Base-by-base conservation (phyloP, 805 yeast species). In the Lipomyces anomalus region DNA sequence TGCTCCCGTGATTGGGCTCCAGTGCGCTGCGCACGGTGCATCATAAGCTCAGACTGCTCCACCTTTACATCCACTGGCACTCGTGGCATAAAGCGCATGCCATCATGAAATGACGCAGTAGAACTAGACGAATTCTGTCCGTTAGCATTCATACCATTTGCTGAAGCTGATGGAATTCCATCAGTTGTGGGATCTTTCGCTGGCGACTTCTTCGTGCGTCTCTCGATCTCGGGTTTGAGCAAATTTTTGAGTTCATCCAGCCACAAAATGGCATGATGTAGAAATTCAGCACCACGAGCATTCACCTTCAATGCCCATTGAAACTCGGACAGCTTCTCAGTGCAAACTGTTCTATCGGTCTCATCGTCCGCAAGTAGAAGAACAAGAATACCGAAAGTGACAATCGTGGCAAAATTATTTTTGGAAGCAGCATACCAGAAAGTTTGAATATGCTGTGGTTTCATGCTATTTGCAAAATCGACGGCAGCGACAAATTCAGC, bases 351-450 rank as follows among this genome's bases (percentile, higher is more conserved):
- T 28, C 52, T 41, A 43, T 49, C 50, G 11, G 45, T 40, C 6
- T 48, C 46, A 16, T 56, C 52, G 7, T 40, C 43, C 18, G 57
- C 55, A 20, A 53, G 37, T 26, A 57, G 29, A 40, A 55, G 28
- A 11, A 58, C 45, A 33, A 57, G 33, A 16, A 52, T 42, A 6
- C 60, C 62, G 45, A 58, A 58, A 9, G 61, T 56, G 3, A 47
- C 60, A 21, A 58, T 53, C 18, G 50, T 40, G 4, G 61, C 57
- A 30, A 58, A 43, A 33, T 48, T 53, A 26, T 48, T 46, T 38
- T 53, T 55, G 17, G 60, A 43, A n/a, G 57, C 58, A 4, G 59
- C 56, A 29, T 49, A 57, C 61, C 61, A 58, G 43, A 57, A 58
- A 3, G 59, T 54, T 39, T 58, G 61, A n/a, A 58, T 47, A 29